phyloP scores from a whole-genome alignment of 192 early-diverging fungal species.

The Umbelopsis sp. region DNA sequence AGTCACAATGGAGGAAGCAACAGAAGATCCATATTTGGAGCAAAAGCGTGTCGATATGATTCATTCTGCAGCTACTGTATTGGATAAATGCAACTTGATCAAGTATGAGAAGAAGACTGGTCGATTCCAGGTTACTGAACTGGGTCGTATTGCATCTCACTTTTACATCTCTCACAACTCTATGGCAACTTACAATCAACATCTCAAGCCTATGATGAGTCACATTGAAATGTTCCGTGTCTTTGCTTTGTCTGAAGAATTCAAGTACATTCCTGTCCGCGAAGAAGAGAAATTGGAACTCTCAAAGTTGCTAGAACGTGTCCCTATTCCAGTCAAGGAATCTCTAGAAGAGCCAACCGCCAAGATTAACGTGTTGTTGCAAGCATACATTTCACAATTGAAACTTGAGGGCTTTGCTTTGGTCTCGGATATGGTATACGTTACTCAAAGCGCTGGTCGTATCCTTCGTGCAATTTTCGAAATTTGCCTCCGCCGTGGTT shows the following conservation, averaged over 20 bases:
- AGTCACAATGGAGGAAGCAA: conserved; percentile 72
- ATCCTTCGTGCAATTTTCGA: conserved; percentile 96
- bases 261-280: conserved; percentile 91
- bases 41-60: conserved; percentile 84
- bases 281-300: conserved; percentile 95
- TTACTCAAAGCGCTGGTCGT: conserved; percentile 92
- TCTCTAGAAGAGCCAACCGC: conserved; percentile 84
- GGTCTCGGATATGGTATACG: conserved; percentile 91
- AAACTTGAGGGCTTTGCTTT: conserved; percentile 91
- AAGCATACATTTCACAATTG: conserved; percentile 79
- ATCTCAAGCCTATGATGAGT: conserved; percentile 84
- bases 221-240: conserved; percentile 88
- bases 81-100: conserved; percentile 93
- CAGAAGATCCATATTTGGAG: conserved; percentile 79
- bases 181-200: conserved; percentile 85
- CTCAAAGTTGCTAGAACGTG: conserved; percentile 84
- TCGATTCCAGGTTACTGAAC: conserved; percentile 84
- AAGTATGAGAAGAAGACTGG: conserved; percentile 82
- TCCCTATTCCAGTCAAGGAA: conserved; percentile 96
- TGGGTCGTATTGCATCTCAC: conserved; percentile 90
- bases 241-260: conserved; percentile 90
- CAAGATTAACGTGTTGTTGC: conserved; percentile 95
- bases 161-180: conserved; percentile 90
- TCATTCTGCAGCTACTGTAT: conserved; percentile 65
- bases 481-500: conserved; percentile 86